These are phyloP conservation scores for Candida tetrigidarum DNA, from an alignment of 1,139 yeast genomes.

Conservation along the genomic window DNA sequence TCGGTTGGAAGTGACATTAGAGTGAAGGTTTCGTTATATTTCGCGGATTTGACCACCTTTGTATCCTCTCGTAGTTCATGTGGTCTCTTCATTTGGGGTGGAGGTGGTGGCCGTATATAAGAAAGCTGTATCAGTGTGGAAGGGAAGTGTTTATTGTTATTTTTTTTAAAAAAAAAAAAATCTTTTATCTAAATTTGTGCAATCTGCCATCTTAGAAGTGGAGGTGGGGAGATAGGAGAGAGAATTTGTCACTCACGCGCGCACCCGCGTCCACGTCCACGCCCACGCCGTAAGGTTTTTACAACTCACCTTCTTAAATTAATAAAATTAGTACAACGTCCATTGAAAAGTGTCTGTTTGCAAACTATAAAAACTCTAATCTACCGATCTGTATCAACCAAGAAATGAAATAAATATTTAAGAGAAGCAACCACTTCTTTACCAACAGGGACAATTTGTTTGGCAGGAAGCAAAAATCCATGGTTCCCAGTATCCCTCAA, in stretches of 20 bases:
- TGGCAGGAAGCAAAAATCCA: constrained; percentile 79
- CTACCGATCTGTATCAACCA: constrained; percentile 3
- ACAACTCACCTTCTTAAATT: background rate
- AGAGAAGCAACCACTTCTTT: constrained; percentile 71
- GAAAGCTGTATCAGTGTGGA: too few relatives aligned
- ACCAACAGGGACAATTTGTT: constrained; percentile 76
- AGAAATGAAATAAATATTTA: constrained; percentile 49
- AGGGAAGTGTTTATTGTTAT: too few relatives aligned
- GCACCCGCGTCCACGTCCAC: background rate
- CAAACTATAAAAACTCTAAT: background rate
- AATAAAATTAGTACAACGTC: too few relatives aligned
- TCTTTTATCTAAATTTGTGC: too few relatives aligned
- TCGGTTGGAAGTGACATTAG: constrained; percentile 32
- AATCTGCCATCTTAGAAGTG: too few relatives aligned
- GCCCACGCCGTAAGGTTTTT: background rate
- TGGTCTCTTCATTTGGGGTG: background rate
- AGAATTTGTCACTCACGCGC: too few relatives aligned
- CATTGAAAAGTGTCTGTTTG: too few relatives aligned
- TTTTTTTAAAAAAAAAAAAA: too few relatives aligned
- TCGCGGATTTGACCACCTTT: constrained; percentile 1
- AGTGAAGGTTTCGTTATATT: constrained; percentile 6
- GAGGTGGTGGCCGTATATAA: too few relatives aligned
- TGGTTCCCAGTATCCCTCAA: constrained; percentile 83
- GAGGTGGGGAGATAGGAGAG: too few relatives aligned
- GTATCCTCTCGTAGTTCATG: background rate